These are phyloP conservation scores for Aspergillus saccharolyticus DNA, from an alignment of 495 filamentous ascomycete species.

Conservation along the genomic window DNA sequence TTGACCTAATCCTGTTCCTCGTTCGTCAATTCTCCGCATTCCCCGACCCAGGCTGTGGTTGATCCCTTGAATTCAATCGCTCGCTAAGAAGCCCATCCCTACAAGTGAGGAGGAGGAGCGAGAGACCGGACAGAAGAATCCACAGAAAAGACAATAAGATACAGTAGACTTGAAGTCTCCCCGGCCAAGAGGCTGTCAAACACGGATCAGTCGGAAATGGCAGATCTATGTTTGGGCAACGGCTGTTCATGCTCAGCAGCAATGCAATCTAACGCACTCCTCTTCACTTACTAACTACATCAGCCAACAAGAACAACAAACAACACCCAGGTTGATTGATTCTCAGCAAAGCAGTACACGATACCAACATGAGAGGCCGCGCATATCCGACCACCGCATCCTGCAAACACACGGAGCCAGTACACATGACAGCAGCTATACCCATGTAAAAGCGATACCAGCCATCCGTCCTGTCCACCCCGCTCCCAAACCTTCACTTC, in stretches of 20 bases:
- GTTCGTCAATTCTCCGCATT: not conserved
- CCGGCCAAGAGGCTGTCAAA: not conserved
- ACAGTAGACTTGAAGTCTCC: not conserved
- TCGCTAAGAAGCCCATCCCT: not conserved
- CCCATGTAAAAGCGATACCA: not conserved
- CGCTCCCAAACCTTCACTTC: not conserved
- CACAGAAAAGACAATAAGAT: not conserved
- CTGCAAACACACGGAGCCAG: not conserved
- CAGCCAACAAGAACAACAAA: not conserved
- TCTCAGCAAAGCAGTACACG: not conserved
- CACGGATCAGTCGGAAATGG: slow-evolving; percentile 4
- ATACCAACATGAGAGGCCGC: not conserved
- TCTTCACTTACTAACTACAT: not conserved
- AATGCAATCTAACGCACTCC: not conserved
- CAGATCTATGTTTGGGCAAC: not conserved
- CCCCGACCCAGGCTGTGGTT: not conserved
- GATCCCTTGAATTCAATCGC: not conserved
- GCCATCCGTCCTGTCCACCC: not conserved
- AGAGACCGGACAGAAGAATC: not conserved
- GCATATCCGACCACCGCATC: not conserved
- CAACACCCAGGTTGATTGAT: not conserved
- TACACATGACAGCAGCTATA: not conserved
- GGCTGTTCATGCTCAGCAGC: not conserved
- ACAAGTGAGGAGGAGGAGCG: not conserved
- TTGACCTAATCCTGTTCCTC: not conserved